Evolutionary conservation across 2,329 filamentous ascomycete genomes (phyloP).

Genomic region (Chaetoscypha palmicola): DNA sequence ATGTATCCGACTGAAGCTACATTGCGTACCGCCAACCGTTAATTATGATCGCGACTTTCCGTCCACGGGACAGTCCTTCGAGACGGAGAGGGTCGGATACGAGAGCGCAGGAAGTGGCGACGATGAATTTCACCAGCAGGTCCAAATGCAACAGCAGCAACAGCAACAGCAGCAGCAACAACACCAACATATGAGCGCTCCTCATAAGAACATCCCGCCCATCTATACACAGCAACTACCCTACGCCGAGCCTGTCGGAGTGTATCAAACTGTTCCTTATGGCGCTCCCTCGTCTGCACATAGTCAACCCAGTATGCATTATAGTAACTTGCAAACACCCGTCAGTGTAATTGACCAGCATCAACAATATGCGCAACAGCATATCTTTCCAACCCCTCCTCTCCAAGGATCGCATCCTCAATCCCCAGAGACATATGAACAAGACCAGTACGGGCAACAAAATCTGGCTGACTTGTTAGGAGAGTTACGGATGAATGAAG

Average conservation of each 20-base stretch:
- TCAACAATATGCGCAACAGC: slow-evolving; percentile 41
- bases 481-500: slow-evolving; percentile 78
- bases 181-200: slow-evolving; percentile 28
- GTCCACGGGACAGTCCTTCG: slow-evolving; percentile 36
- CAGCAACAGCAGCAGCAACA: slow-evolving; percentile 32
- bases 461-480: slow-evolving; percentile 77
- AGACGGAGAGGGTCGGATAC: slow-evolving; percentile 41
- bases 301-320: slow-evolving; percentile 44
- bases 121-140: slow-evolving; percentile 46
- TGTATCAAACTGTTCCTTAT: slow-evolving; percentile 35
- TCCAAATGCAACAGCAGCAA: slow-evolving; percentile 43
- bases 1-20: slow-evolving; percentile 83
- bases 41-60: slow-evolving; percentile 30
- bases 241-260: slow-evolving; percentile 38
- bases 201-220: slow-evolving; percentile 32
- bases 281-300: slow-evolving; percentile 36
- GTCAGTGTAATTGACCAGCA: slow-evolving; percentile 45
- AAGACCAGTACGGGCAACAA: slow-evolving; percentile 59
- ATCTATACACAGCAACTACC: slow-evolving; percentile 44
- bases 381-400: slow-evolving; percentile 49
- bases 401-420: slow-evolving; percentile 31
- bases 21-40: slow-evolving; percentile 71
- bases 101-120: slow-evolving; percentile 38
- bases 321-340: slow-evolving; percentile 44
- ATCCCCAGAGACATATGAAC: slow-evolving; percentile 47